Conservation (phyloP, 495 filamentous ascomycete species). For the Amorphotheca resinae region DNA sequence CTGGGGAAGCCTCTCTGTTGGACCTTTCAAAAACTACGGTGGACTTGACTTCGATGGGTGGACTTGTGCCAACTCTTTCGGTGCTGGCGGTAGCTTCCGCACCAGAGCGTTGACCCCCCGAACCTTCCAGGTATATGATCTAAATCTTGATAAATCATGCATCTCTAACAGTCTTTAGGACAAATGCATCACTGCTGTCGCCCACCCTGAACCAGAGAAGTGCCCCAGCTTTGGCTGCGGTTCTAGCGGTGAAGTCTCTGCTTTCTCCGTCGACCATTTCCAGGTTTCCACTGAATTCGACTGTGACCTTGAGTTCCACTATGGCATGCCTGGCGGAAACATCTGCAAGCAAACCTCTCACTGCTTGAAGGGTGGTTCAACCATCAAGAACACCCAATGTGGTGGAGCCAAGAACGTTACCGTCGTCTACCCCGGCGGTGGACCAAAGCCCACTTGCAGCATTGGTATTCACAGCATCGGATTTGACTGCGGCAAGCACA, state of each 20-base stretch:
- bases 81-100: conserved; percentile 30
- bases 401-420: conserved; percentile 76
- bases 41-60: conserved; percentile 63
- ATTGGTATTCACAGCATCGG: conserved; percentile 65
- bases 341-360: conserved; percentile 59
- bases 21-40: conserved; percentile 54
- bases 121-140: conserved; percentile 20
- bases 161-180: conserved; percentile 18
- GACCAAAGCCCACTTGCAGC: conserved; percentile 42
- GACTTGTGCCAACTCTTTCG: conserved; percentile 44
- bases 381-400: conserved; percentile 72
- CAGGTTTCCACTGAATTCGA: conserved; percentile 61
- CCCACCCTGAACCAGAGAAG: conserved; percentile 32
- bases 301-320: conserved; percentile 68
- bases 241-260: conserved; percentile 29
- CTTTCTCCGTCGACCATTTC: conserved; percentile 65
- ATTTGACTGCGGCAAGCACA: conserved; percentile 56
- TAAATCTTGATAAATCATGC: background rate
- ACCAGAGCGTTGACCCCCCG: conserved; percentile 34
- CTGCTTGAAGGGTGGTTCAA: conserved; percentile 52
- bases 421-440: conserved; percentile 50
- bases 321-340: conserved; percentile 66
- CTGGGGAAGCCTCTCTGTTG: conserved; percentile 50
- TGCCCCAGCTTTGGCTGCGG: conserved; percentile 42
- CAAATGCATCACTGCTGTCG: conserved; percentile 55